Conservation (phyloP, 148 eudicot species). For the Arbutus unedo region DNA sequence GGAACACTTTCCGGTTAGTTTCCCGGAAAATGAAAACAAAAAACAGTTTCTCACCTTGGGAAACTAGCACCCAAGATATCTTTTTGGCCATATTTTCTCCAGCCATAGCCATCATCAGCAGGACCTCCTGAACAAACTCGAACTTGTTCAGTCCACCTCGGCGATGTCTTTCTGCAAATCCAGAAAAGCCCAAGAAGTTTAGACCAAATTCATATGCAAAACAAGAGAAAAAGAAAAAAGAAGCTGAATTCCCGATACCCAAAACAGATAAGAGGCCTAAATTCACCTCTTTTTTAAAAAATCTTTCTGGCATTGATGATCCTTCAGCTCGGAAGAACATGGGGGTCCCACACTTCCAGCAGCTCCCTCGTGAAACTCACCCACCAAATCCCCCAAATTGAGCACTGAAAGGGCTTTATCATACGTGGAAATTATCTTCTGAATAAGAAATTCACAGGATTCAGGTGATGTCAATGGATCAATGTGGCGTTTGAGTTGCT, state of each 20-base stretch:
- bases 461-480: conserved; percentile 20
- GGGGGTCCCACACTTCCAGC: conserved; percentile 10
- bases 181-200: not conserved
- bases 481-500: conserved; percentile 43
- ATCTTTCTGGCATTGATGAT: conserved; percentile 22
- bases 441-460: conserved; percentile 31
- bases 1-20: too few relatives aligned
- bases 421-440: conserved; percentile 53
- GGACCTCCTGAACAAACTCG: conserved; percentile 31
- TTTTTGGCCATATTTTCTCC: conserved; percentile 97
- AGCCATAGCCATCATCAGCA: conserved; percentile 60
- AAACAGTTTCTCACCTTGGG: conserved; percentile 56
- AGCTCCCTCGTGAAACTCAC: not conserved
- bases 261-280: not conserved
- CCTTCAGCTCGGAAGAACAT: conserved; percentile 21
- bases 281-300: conserved; percentile 51
- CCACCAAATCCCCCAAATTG: conserved; percentile 6
- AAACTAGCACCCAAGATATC: conserved; percentile 59
- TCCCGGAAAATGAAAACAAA: not conserved
- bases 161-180: conserved; percentile 49
- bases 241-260: not conserved
- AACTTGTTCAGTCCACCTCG: conserved; percentile 48
- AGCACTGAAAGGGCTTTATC: conserved; percentile 50
- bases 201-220: not conserved
- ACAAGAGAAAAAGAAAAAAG: not conserved